A percentile compares a stretch with the other conserved stretches of the same genome.
Conservation (phyloP, 2,329 filamentous ascomycete genomes). For the Zasmidium citrigriseum region DNA sequence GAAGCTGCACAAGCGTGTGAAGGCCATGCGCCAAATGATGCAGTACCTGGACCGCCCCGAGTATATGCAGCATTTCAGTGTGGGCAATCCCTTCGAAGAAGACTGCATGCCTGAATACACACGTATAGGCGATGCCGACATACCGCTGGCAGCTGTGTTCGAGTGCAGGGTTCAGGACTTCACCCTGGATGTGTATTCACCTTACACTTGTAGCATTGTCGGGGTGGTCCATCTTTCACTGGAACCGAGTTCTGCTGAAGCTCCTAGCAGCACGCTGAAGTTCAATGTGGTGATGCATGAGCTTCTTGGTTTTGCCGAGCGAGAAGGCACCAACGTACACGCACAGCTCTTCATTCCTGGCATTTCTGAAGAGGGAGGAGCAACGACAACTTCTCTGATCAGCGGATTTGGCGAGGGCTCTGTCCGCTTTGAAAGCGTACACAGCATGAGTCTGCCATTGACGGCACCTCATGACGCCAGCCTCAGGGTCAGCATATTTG, state of each 20-base stretch:
- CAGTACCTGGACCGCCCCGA: conserved; percentile 96
- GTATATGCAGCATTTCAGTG: conserved; percentile 86
- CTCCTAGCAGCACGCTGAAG: conserved; percentile 87
- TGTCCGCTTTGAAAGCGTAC: conserved; percentile 93
- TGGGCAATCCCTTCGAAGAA: conserved; percentile 92
- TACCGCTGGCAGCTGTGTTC: conserved; percentile 89
- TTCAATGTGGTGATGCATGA: conserved; percentile 99
- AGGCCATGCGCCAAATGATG: conserved; percentile 93
- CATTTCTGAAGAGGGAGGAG: conserved; percentile 81
- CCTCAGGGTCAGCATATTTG: conserved; percentile 86
- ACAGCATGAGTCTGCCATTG: conserved; percentile 92
- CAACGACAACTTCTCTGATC: conserved; percentile 94
- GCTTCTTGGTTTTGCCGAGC: conserved; percentile 88
- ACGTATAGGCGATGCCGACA: conserved; percentile 87
- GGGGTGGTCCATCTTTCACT: conserved; percentile 88
- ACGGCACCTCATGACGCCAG: conserved; percentile 73
- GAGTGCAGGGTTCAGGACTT: conserved; percentile 95
- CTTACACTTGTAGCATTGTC: conserved; percentile 86
- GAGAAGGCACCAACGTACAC: conserved; percentile 93
- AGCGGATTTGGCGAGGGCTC: conserved; percentile 89
- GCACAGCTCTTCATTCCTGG: conserved; percentile 95
- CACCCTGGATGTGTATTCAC: conserved; percentile 83
- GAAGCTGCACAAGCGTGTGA: conserved; percentile 83
- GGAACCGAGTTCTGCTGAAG: conserved; percentile 90
- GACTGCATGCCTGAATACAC: conserved; percentile 90